Evolutionary conservation across 805 yeast species (phyloP).

Genomic region (Helenozyma baotianmanensis): DNA sequence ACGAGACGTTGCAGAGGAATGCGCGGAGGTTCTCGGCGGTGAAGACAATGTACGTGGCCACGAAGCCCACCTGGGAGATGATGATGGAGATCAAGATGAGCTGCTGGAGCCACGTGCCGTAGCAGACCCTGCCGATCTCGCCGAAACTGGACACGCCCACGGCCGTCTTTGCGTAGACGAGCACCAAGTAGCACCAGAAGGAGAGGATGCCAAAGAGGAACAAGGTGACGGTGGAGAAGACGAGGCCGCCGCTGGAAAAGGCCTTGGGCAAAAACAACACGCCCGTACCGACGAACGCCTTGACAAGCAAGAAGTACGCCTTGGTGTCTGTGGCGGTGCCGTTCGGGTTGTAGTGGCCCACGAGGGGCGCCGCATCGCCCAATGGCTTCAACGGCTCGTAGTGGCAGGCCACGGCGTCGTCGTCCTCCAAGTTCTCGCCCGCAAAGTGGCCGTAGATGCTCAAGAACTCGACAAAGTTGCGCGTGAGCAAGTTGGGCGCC

Average conservation of each 20-base stretch:
- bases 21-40: constrained; percentile 70
- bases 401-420: constrained; percentile 52
- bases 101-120: constrained; percentile 62
- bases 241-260: constrained; percentile 67
- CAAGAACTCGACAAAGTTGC: constrained; percentile 71
- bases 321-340: constrained; percentile 73
- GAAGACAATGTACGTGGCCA: constrained; percentile 76
- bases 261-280: constrained; percentile 67
- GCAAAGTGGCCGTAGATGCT: constrained; percentile 84
- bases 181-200: constrained; percentile 70
- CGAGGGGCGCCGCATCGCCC: constrained; percentile 37
- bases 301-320: constrained; percentile 65
- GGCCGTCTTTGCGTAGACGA: constrained; percentile 53
- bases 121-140: constrained; percentile 62
- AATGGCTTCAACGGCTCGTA: constrained; percentile 25
- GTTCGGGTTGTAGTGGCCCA: constrained; percentile 13
- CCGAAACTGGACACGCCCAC: constrained; percentile 73
- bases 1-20: constrained; percentile 50
- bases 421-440: constrained; percentile 74
- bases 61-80: constrained; percentile 73
- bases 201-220: constrained; percentile 64
- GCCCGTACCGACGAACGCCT: constrained; percentile 77
- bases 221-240: constrained; percentile 51
- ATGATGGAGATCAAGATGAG: constrained; percentile 61
- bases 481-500: constrained; percentile 50